These are phyloP conservation scores for Albifimbria verrucaria DNA, from an alignment of 2,329 filamentous ascomycete species.

Conservation along the genomic window DNA sequence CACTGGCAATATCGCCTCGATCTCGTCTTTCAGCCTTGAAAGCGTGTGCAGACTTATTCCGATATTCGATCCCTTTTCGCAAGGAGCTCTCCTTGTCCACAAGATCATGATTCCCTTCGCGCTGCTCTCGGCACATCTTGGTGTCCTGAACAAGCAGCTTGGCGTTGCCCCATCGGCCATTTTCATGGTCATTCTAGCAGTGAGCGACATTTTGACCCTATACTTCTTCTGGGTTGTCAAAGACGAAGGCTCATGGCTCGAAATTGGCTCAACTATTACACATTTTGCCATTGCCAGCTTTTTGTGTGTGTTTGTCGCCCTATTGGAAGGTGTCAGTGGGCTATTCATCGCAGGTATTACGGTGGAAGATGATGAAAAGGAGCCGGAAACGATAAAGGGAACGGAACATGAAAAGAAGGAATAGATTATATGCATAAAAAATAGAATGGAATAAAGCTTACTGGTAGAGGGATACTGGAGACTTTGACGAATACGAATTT, in stretches of 20 bases:
- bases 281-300: slow-evolving; percentile 92
- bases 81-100: slow-evolving; percentile 79
- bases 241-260: slow-evolving; percentile 94
- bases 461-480: too few relatives aligned
- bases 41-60: slow-evolving; percentile 85
- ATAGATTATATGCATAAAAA: not conserved
- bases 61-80: slow-evolving; percentile 89
- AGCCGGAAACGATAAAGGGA: not conserved
- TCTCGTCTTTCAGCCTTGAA: slow-evolving; percentile 91
- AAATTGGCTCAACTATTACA: slow-evolving; percentile 95
- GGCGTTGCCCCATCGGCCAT: slow-evolving; percentile 83
- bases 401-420: not conserved
- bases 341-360: slow-evolving; percentile 78
- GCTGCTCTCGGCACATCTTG: slow-evolving; percentile 88
- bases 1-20: slow-evolving; percentile 91
- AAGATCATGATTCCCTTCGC: slow-evolving; percentile 94
- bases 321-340: slow-evolving; percentile 80
- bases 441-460: too few relatives aligned
- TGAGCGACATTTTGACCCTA: slow-evolving; percentile 86
- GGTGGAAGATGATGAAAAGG: slow-evolving; percentile 39
- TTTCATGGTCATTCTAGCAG: slow-evolving; percentile 91
- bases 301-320: slow-evolving; percentile 86
- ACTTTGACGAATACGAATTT: too few relatives aligned
- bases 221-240: slow-evolving; percentile 98
- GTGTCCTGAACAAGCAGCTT: slow-evolving; percentile 80